A percentile compares a stretch with the other conserved stretches of the same genome.
Conservation (phyloP, 2,329 filamentous ascomycete species). For the Fusarium musae region DNA sequence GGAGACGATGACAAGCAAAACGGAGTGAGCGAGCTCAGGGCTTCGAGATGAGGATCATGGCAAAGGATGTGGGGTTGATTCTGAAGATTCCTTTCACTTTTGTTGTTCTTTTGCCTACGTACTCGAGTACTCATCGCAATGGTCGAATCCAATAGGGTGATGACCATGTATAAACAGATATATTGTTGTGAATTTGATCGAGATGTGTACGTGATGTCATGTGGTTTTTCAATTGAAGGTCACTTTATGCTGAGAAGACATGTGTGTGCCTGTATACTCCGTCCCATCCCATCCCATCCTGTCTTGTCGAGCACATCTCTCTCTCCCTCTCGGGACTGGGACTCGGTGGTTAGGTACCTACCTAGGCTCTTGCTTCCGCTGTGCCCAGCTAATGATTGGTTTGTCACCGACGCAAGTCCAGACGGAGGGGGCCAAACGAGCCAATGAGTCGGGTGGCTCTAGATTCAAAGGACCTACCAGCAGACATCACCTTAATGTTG, state of each 20-base stretch:
- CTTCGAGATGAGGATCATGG: slow-evolving; percentile 12
- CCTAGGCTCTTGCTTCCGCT: background rate
- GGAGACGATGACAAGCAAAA: background rate
- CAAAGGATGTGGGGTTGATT: slow-evolving; percentile 19
- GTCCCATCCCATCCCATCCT: background rate
- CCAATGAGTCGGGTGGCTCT: slow-evolving; percentile 15
- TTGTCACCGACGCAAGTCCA: background rate
- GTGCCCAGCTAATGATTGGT: slow-evolving; percentile 6
- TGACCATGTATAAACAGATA: background rate
- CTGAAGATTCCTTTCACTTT: slow-evolving; percentile 17
- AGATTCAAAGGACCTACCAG: slow-evolving; percentile 11
- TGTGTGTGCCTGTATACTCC: background rate
- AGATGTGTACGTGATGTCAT: background rate
- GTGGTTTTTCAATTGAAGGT: background rate
- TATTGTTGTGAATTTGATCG: background rate
- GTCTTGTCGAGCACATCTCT: background rate
- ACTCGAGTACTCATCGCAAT: slow-evolving; percentile 17
- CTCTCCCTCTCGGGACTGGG: background rate
- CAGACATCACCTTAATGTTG: background rate
- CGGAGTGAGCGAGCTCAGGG: slow-evolving; percentile 8
- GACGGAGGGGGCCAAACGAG: background rate
- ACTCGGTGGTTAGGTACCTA: background rate
- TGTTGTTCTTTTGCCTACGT: slow-evolving; percentile 19
- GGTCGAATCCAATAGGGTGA: slow-evolving; percentile 17
- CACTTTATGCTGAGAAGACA: background rate